Conservation (phyloP, 2,329 filamentous ascomycete genomes). For the Fusarium continuum region DNA sequence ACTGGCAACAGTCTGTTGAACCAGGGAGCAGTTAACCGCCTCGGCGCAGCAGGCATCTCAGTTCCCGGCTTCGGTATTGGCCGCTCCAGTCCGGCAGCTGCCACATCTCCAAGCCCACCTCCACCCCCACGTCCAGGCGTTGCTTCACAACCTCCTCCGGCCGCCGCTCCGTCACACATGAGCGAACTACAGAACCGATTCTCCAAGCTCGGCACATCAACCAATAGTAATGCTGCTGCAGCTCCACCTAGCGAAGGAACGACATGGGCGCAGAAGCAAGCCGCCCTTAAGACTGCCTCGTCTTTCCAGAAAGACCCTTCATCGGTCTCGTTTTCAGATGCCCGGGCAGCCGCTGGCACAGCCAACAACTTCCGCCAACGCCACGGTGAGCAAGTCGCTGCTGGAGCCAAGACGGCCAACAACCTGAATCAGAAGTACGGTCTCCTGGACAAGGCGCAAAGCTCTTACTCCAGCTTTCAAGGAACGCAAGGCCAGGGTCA, state of each 20-base stretch:
- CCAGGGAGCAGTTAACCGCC: slow-evolving; percentile 68
- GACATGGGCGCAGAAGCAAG: slow-evolving; percentile 71
- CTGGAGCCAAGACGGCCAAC: slow-evolving; percentile 66
- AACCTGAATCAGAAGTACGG: slow-evolving; percentile 70
- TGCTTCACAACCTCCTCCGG: slow-evolving; percentile 31
- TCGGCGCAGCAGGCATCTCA: slow-evolving; percentile 78
- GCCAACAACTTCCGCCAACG: slow-evolving; percentile 75
- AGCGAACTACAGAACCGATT: slow-evolving; percentile 76
- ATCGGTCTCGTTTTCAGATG: slow-evolving; percentile 68
- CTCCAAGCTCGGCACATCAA: slow-evolving; percentile 57
- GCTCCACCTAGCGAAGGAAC: slow-evolving; percentile 59
- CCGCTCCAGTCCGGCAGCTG: slow-evolving; percentile 44
- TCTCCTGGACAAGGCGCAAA: slow-evolving; percentile 53
- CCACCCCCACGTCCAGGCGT: slow-evolving; percentile 40
- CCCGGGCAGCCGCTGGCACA: slow-evolving; percentile 65
- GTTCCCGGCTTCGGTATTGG: slow-evolving; percentile 83
- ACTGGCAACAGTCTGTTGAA: slow-evolving; percentile 52
- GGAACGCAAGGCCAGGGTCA: slow-evolving; percentile 29
- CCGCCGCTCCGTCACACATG: slow-evolving; percentile 56
- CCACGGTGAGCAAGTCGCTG: slow-evolving; percentile 73
- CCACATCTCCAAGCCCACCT: slow-evolving; percentile 42
- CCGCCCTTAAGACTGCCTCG: slow-evolving; percentile 68
- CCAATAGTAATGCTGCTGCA: slow-evolving; percentile 21
- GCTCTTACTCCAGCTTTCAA: slow-evolving; percentile 35
- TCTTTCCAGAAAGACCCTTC: slow-evolving; percentile 69